A percentile compares a stretch with the other conserved stretches of the same genome.
Conservation (phyloP, 768 basidiomycete species). For the Leccinum ochraceum region DNA sequence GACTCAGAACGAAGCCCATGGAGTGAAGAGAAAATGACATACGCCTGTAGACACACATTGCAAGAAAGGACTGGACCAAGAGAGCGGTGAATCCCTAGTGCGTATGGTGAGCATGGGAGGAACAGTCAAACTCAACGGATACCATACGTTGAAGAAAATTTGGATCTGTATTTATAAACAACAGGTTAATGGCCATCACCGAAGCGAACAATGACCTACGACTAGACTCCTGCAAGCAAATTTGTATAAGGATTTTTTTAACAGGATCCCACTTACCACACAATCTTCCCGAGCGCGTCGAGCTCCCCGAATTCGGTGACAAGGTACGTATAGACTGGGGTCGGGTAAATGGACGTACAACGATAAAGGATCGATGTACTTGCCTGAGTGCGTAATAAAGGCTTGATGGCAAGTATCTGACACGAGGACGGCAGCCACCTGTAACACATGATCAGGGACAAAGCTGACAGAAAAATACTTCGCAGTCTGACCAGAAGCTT, state of each 20-base stretch:
- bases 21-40: conserved; percentile 18
- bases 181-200: neutral
- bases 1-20: neutral
- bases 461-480: neutral
- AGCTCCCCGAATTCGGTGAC: conserved; percentile 41
- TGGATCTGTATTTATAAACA: conserved; percentile 39
- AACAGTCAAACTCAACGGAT: neutral
- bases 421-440: conserved; percentile 56
- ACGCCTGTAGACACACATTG: conserved; percentile 54
- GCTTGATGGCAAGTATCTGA: conserved; percentile 60
- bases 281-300: conserved; percentile 34
- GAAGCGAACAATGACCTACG: conserved; percentile 12
- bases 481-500: conserved; percentile 45
- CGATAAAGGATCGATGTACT: neutral
- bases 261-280: conserved; percentile 41
- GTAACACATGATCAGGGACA: neutral
- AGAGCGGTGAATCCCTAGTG: conserved; percentile 47
- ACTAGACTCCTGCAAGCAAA: conserved; percentile 26
- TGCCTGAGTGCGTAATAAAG: conserved; percentile 56
- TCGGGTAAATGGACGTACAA: neutral
- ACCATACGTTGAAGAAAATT: conserved; percentile 50
- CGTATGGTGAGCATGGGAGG: conserved; percentile 2
- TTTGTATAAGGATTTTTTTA: neutral
- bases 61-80: conserved; percentile 60
- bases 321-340: conserved; percentile 52